Evolutionary conservation across 352 stramenopile species (phyloP).

Genomic region (Phytophthora sojae): DNA sequence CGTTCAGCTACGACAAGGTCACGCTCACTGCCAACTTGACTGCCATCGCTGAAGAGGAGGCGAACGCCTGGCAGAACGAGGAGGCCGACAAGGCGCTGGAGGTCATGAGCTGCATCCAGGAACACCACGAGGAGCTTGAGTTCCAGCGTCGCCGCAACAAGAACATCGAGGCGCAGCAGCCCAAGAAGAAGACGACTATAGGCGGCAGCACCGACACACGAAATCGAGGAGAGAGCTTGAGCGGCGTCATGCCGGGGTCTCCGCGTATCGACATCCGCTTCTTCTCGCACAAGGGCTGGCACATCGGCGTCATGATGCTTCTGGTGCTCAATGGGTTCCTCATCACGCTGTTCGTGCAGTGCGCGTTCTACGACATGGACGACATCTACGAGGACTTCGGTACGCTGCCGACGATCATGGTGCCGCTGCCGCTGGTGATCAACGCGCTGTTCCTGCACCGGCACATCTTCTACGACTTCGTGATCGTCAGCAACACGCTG

Average conservation of each 20-base stretch:
- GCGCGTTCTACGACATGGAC: slow-evolving; percentile 54
- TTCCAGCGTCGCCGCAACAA: slow-evolving; percentile 23
- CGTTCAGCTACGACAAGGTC: slow-evolving; percentile 28
- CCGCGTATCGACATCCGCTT: slow-evolving; percentile 37
- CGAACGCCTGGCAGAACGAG: slow-evolving; percentile 27
- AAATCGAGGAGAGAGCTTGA: slow-evolving; percentile 9
- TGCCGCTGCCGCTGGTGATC: slow-evolving; percentile 51
- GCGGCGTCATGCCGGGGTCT: slow-evolving; percentile 21
- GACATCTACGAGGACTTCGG: slow-evolving; percentile 46
- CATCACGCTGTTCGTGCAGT: slow-evolving; percentile 64
- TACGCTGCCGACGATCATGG: slow-evolving; percentile 33
- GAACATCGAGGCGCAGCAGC: slow-evolving; percentile 1
- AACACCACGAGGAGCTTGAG: slow-evolving; percentile 37
- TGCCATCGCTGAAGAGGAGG: slow-evolving; percentile 29
- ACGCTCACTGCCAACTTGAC: slow-evolving; percentile 30
- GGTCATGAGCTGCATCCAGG: slow-evolving; percentile 35
- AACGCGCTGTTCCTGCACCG: slow-evolving; percentile 64
- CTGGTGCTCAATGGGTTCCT: slow-evolving; percentile 77
- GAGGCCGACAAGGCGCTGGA: slow-evolving; percentile 31
- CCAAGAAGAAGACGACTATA: neutral
- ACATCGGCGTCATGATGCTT: slow-evolving; percentile 62
- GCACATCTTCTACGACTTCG: slow-evolving; percentile 66
- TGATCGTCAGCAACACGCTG: slow-evolving; percentile 62
- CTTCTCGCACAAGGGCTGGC: slow-evolving; percentile 72
- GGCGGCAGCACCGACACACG: slow-evolving; percentile 1